Evolutionary conservation across 768 basidiomycete genomes (phyloP), one percentile per base, ranked within the genome.

Genomic region (Kwoniella bestiolae): DNA sequence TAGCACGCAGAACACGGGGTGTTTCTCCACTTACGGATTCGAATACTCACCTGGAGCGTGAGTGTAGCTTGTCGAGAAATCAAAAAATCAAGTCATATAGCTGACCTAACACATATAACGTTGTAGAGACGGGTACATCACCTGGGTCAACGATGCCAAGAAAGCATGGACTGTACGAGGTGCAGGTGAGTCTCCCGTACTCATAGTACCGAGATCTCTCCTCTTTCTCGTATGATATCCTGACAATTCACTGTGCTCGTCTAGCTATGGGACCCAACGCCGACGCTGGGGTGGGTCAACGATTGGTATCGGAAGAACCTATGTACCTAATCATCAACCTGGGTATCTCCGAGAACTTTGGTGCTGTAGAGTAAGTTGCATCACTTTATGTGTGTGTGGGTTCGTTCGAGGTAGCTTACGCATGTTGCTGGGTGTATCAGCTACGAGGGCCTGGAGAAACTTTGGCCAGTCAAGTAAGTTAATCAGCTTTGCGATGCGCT

Each of bases 311-410:
- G 0, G 86, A 89, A 66, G 92, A 95, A 78, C 92, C 92, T 18
- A 87, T 94, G 89, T 76, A 78, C 44, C 52, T 79, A 34, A 72
- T 76, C 60, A 63, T 78, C 29, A 77, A 77, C 55, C 63, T 79
- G 25, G 94, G 92, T 58, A 88, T 95, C 81, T 93, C 91, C 3
- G 82, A 83, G 58, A 91, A 90, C 79, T 96, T 96, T 73, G 89
- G 88, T 11, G 70, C 80, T 3, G 66, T 80, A 61, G 75, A 78
- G 73, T 80, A 56, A 69, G 77, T 69, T 12, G 21, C 23, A 14
- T 35, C 21, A 14, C 51, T 23, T 3, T 38, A 14, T 1, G 9
- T 16, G n/a, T n/a, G n/a, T n/a, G n/a, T 49, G 21, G 16, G 9
- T 21, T 56, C 3, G 25, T 26, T 41, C 23, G 7, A 14, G 21